Base-by-base conservation (phyloP, 1,139 yeast species). In the Debaryomycetaceae sp. region DNA sequence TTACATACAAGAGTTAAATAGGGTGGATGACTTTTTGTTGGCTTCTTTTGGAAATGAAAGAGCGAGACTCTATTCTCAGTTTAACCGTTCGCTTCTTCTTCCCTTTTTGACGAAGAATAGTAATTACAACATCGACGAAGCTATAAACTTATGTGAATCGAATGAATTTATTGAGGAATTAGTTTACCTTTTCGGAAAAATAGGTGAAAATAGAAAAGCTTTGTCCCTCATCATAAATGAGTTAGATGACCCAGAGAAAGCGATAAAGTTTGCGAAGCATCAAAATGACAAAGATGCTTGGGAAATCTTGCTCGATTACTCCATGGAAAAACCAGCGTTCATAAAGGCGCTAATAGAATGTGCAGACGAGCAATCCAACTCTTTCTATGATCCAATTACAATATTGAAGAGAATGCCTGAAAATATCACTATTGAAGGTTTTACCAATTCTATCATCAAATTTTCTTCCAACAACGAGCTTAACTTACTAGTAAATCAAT, bases 151-250 rank as follows among this genome's bases (percentile, higher is more conserved):
- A 0, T 87, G 96, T 52, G 81, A 81, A 43, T 44, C 59, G 8
- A 69, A 73, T 34, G 71, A 70, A 1, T 63, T 66, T 36, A 73
- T 72, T 28, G 80, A 83, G 36, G 98, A 91, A 55, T 68, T 88
- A 37, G 95, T 92, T 0, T 89, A 81, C 52, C 63, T 92, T 30
- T 73, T 88, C 46, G 95, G 96, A 6, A 81, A 81, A 52, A 82
- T 87, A 24, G 98, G 98, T 1, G 87, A 87, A 48, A 81, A 83
- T 44, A 77, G 75, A 47, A 75, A 78, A 43, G 98, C 98, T 0
- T 64, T 92, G 50, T 74, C 72, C 46, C 67, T 92, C 39, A 89
- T 92, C 15, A 81, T 89, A 33, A 83, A 87, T 48, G 76, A 86
- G 49, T 63, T 89, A 39, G 75, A 83, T 41, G 94, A 91, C 55